Percentiles rank a stretch among this genome's conserved stretches.
phyloP scores from a whole-genome alignment of 2,329 filamentous ascomycete genomes.

The Samsoniella hepiali region DNA sequence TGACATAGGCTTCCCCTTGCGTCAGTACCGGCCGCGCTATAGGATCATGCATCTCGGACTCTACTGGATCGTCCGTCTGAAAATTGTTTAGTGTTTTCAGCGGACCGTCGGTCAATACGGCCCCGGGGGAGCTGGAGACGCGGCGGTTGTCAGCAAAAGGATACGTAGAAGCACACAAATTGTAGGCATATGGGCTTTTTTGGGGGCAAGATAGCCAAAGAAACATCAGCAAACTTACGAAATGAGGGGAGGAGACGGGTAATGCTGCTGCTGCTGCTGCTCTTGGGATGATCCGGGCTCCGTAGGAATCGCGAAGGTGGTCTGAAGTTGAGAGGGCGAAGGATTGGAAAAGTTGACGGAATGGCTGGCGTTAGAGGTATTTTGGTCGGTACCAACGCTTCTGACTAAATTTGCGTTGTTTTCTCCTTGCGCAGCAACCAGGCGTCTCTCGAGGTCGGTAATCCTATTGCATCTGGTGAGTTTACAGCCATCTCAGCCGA shows the following conservation, averaged over 20 bases:
- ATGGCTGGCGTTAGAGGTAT: neutral
- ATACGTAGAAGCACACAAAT: neutral
- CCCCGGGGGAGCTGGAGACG: neutral
- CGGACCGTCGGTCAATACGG: neutral
- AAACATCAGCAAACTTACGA: too few relatives aligned
- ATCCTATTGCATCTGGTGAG: neutral
- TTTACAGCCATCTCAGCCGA: neutral
- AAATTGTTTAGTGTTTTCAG: conserved; percentile 3
- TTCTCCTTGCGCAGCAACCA: neutral
- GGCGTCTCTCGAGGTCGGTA: neutral
- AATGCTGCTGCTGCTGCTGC: neutral
- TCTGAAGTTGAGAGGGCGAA: neutral
- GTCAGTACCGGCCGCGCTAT: neutral
- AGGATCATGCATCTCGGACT: neutral
- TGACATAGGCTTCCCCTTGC: neutral
- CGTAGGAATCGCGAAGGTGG: neutral
- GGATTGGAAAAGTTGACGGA: neutral
- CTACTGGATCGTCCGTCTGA: neutral
- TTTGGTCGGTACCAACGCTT: neutral
- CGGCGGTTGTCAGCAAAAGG: neutral
- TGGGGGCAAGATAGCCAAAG: too few relatives aligned
- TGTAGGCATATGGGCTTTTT: neutral
- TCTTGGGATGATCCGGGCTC: neutral
- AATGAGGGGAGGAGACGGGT: neutral
- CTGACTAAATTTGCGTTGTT: too few relatives aligned